Percentiles rank a stretch among this genome's conserved stretches.
These are phyloP conservation scores for Globisporangium cystogenes DNA, from an alignment of 352 stramenopile species.

Conservation along the genomic window DNA sequence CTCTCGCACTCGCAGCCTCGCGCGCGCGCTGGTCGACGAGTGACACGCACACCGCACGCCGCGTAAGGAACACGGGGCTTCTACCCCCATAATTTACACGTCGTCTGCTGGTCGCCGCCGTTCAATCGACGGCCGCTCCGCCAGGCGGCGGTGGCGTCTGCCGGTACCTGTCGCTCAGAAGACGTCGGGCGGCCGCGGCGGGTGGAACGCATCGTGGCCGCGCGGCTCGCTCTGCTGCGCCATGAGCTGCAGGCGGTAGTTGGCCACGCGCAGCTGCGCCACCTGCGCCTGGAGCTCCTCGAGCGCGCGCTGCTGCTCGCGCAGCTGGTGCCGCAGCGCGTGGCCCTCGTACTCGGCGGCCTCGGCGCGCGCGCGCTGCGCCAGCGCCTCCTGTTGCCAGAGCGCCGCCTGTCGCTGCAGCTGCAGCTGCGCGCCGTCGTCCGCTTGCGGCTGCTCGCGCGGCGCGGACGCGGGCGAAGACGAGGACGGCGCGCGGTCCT, in stretches of 20 bases:
- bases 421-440: conserved; percentile 24
- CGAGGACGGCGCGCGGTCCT: conserved; percentile 20
- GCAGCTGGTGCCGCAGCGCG: conserved; percentile 38
- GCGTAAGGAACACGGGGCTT: background rate
- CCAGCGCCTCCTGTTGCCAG: conserved; percentile 46
- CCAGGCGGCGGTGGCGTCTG: too few relatives aligned
- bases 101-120: background rate
- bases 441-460: conserved; percentile 19
- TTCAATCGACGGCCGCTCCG: too few relatives aligned
- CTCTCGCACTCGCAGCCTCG: background rate
- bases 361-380: conserved; percentile 37
- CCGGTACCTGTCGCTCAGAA: conserved; percentile 26
- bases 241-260: conserved; percentile 69
- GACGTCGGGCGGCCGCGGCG: conserved; percentile 60
- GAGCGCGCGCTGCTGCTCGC: conserved; percentile 63
- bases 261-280: conserved; percentile 58
- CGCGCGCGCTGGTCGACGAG: conserved; percentile 2
- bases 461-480: background rate
- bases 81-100: background rate
- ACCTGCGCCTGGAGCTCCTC: conserved; percentile 63
- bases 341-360: conserved; percentile 50
- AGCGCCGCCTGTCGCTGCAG: conserved; percentile 41
- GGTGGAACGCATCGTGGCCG: conserved; percentile 36
- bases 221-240: conserved; percentile 61
- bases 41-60: background rate